Base-by-base conservation (phyloP, 1,139 yeast genomes). In the Kurtzmaniella natalensis region DNA sequence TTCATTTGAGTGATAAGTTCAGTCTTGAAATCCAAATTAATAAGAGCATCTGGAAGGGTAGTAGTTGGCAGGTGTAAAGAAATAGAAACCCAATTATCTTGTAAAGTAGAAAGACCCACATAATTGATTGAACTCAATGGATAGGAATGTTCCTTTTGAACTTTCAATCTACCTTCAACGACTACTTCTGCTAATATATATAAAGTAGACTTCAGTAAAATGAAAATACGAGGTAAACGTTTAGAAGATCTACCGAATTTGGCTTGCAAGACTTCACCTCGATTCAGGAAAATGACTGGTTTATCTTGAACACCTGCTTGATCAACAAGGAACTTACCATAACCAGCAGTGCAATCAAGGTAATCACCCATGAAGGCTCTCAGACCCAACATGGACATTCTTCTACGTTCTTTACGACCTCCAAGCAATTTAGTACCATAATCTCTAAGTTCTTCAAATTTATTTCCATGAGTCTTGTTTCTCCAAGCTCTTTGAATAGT, bases 341-440 rank as follows among this genome's bases (percentile, higher is more conserved):
- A 69, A 1, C 92, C 84, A 45, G 81, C 85, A 57, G 87, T 86
- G 51, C 96, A 85, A 10, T 80, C 88, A 43, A 94, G 65, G 50
- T 94, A 94, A 57, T 94, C 99, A 8, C 98, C 98, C 80, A 83
- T 74, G 47, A 76, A 94, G n/a, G 94, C 81, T 48, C 99, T 76
- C 36, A 83, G 84, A 0, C 97, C 97, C 34, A 88, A 62, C 59
- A 94, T 66, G 23, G 95, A 85, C 71, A 88, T 73, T 37, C 94
- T 64, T 50, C 98, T 78, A 59, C 99, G 85, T 56, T 94, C 94
- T 55, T 94, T 94, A 51, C 85, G 73, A 22, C 83, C 81, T 21
- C 72, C 79, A 31, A 87, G 66, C 30, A 87, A 56, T 11, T 70
- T 67, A 35, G 79, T 81, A 37, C 96, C 97, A 46, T 76, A 72